phyloP scores from a whole-genome alignment of 345 rosid species.

The Mercurialis annua region DNA sequence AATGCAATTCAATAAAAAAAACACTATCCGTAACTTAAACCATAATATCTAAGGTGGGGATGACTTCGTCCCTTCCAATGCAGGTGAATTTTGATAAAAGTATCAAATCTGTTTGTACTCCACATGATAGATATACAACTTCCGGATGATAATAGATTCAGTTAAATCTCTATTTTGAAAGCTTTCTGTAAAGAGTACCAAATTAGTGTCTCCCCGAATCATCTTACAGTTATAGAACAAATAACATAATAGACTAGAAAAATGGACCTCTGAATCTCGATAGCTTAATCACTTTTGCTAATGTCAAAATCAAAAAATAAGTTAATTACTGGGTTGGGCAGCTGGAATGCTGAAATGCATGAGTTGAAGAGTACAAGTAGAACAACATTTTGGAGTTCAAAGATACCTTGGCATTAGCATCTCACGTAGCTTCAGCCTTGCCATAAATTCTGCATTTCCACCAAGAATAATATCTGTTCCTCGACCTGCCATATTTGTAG shows the following conservation, averaged over 20 bases:
- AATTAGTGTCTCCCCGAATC: background rate
- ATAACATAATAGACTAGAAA: background rate
- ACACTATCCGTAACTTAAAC: background rate
- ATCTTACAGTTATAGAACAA: background rate
- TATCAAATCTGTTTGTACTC: background rate
- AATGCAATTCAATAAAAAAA: background rate
- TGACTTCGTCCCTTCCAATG: conserved; percentile 2
- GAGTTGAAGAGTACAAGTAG: background rate
- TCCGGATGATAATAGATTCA: background rate
- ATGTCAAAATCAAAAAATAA: too few relatives aligned
- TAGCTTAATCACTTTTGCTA: conserved; percentile 12
- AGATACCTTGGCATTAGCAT: conserved; percentile 94
- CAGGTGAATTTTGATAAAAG: background rate
- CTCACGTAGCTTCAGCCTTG: conserved; percentile 95
- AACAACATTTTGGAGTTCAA: conserved; percentile 2
- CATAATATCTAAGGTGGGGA: background rate
- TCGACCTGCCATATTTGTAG: conserved; percentile 99
- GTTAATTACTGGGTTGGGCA: background rate
- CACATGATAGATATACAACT: background rate
- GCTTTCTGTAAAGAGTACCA: background rate
- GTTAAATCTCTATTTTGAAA: background rate
- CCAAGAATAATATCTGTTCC: conserved; percentile 98
- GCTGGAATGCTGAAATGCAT: background rate
- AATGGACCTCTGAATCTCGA: background rate
- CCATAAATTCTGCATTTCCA: conserved; percentile 97